Percentiles rank a stretch among this genome's conserved stretches.
Evolutionary conservation across 2,329 filamentous ascomycete species (phyloP).

Genomic region (Aspergillus awamori): DNA sequence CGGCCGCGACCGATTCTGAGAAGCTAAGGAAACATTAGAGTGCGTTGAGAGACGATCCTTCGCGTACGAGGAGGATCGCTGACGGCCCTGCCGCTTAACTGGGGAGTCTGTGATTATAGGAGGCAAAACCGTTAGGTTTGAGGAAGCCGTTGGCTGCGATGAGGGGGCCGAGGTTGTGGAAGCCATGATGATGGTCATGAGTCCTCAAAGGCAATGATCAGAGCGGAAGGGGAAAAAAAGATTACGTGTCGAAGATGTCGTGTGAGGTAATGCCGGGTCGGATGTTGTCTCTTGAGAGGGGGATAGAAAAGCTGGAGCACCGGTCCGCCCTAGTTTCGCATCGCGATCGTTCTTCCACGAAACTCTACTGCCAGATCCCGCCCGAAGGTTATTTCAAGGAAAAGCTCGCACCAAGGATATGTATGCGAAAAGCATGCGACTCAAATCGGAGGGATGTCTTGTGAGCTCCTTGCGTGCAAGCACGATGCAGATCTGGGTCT

Average conservation of each 20-base stretch:
- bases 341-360: slow-evolving; percentile 35
- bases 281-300: slow-evolving; percentile 20
- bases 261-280: slow-evolving; percentile 24
- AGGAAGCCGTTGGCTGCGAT: slow-evolving; percentile 32
- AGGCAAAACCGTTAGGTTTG: slow-evolving; percentile 41
- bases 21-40: slow-evolving; percentile 66
- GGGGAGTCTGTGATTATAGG: slow-evolving; percentile 56
- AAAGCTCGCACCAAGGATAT: slow-evolving; percentile 10
- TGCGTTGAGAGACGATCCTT: slow-evolving; percentile 84
- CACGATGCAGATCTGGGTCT: slow-evolving; percentile 18
- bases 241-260: slow-evolving; percentile 19
- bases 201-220: slow-evolving; percentile 13
- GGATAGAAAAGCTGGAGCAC: slow-evolving; percentile 28
- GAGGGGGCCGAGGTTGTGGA: slow-evolving; percentile 38
- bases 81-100: slow-evolving; percentile 61
- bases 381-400: slow-evolving; percentile 4
- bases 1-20: slow-evolving; percentile 69
- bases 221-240: slow-evolving; percentile 10
- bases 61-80: slow-evolving; percentile 74
- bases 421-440: slow-evolving; percentile 18
- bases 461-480: slow-evolving; percentile 27
- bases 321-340: slow-evolving; percentile 38
- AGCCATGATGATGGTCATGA: slow-evolving; percentile 41
- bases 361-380: slow-evolving; percentile 10
- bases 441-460: slow-evolving; percentile 19